Conservation (phyloP, 2,329 filamentous ascomycete genomes). For the Hypocreales sp. region DNA sequence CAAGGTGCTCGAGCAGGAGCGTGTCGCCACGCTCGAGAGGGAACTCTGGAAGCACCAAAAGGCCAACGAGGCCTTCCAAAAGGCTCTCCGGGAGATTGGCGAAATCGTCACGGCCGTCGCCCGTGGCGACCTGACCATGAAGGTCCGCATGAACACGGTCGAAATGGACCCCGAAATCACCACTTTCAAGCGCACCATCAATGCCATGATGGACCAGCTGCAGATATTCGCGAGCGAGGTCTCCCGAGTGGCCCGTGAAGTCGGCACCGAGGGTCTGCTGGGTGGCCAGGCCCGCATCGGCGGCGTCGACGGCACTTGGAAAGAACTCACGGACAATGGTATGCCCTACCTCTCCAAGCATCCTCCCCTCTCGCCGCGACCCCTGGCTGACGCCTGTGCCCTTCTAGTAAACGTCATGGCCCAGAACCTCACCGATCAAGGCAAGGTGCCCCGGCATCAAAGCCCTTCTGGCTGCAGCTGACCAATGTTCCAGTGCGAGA, state of each 20-base stretch:
- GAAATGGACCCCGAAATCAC: constrained; percentile 98
- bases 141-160: constrained; percentile 85
- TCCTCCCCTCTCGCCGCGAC: neutral
- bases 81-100: constrained; percentile 88
- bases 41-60: constrained; percentile 96
- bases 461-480: too few species aligned
- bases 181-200: constrained; percentile 95
- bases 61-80: constrained; percentile 96
- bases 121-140: constrained; percentile 89
- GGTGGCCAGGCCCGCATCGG: constrained; percentile 89
- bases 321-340: constrained; percentile 83
- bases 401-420: constrained; percentile 63
- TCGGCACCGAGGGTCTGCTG: constrained; percentile 88
- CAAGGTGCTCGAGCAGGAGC: constrained; percentile 68
- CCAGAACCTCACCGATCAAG: constrained; percentile 66
- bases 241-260: constrained; percentile 83
- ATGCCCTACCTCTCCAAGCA: too few species aligned
- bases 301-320: constrained; percentile 93
- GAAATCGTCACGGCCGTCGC: constrained; percentile 95
- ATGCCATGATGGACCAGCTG: constrained; percentile 97
- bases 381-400: constrained; percentile 7
- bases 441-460: constrained; percentile 13
- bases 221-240: constrained; percentile 96
- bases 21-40: constrained; percentile 77
- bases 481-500: constrained; percentile 58